phyloP scores from a whole-genome alignment of 2,329 filamentous ascomycete species.

The Coleophoma cylindrospora region DNA sequence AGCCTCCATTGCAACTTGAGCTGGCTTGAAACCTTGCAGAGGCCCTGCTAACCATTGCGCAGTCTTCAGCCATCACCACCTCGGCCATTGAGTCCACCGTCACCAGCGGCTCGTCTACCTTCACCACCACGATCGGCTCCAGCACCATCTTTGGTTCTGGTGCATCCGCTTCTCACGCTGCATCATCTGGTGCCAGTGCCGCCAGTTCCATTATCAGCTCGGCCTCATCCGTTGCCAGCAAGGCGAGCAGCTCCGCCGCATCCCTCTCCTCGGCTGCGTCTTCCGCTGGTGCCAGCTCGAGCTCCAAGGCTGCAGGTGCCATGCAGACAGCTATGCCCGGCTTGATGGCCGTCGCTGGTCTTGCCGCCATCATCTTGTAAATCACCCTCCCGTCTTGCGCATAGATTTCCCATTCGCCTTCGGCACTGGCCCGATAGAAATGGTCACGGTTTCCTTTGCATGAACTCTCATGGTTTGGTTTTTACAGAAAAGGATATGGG shows the following conservation, averaged over 20 bases:
- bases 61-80: not conserved
- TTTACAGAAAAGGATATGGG: conserved; percentile 5
- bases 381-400: conserved; percentile 3
- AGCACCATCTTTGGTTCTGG: conserved; percentile 3
- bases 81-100: conserved; percentile 1
- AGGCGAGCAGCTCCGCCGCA: not conserved
- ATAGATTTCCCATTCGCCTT: conserved; percentile 4
- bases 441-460: conserved; percentile 2
- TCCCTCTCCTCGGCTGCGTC: not conserved
- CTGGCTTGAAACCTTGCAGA: not conserved
- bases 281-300: conserved; percentile 4
- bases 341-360: conserved; percentile 21
- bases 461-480: not conserved
- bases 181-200: conserved; percentile 3
- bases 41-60: not conserved
- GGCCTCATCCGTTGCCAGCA: not conserved
- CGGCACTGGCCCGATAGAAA: no score
- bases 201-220: conserved; percentile 6
- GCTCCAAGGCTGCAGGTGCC: conserved; percentile 13
- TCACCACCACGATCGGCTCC: not conserved
- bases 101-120: not conserved
- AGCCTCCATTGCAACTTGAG: no score
- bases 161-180: conserved; percentile 7
- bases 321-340: conserved; percentile 21
- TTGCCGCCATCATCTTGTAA: conserved; percentile 26